Conservation (phyloP, 352 stramenopile species). For the Hyphochytrium catenoides region DNA sequence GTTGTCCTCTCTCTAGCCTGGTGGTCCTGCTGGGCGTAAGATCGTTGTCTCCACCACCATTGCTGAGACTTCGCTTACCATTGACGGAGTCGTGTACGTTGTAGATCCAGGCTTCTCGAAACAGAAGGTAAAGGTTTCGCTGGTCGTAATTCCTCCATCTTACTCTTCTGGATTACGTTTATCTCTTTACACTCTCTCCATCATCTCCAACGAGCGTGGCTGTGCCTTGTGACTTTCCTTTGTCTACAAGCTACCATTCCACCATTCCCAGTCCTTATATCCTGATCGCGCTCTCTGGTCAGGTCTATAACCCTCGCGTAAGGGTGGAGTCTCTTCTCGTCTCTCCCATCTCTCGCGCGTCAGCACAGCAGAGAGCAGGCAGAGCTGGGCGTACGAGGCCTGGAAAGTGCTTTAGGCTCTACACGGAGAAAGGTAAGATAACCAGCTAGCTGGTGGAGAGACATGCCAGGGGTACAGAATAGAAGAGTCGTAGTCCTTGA, state of each 20-base stretch:
- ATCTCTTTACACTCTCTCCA: no score
- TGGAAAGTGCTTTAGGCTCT: constrained; percentile 85
- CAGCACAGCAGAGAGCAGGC: constrained; percentile 72
- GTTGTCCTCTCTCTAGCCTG: constrained; percentile 25
- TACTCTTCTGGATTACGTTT: no score
- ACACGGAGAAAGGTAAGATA: constrained; percentile 17
- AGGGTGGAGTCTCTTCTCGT: constrained; percentile 95
- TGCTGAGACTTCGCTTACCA: constrained; percentile 98
- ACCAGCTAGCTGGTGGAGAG: constrained; percentile 1
- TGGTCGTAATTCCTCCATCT: no score
- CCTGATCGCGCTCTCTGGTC: no score
- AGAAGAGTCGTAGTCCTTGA: constrained; percentile 1
- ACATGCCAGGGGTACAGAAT: not conserved
- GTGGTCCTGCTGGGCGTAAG: constrained; percentile 36
- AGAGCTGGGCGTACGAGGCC: constrained; percentile 67
- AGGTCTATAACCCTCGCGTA: constrained; percentile 92
- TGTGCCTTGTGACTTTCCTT: no score
- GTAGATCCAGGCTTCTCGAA: constrained; percentile 98
- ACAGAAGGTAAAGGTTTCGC: no score
- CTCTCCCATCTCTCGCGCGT: constrained; percentile 88
- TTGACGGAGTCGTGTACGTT: constrained; percentile 99
- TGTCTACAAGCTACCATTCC: no score
- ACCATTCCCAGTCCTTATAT: no score
- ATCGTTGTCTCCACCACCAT: constrained; percentile 98
- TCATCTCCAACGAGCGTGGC: no score